A percentile compares a stretch with the other conserved stretches of the same genome.
These are phyloP conservation scores for Calophaca sinica DNA, from an alignment of 306 rosid species.

Conservation along the genomic window DNA sequence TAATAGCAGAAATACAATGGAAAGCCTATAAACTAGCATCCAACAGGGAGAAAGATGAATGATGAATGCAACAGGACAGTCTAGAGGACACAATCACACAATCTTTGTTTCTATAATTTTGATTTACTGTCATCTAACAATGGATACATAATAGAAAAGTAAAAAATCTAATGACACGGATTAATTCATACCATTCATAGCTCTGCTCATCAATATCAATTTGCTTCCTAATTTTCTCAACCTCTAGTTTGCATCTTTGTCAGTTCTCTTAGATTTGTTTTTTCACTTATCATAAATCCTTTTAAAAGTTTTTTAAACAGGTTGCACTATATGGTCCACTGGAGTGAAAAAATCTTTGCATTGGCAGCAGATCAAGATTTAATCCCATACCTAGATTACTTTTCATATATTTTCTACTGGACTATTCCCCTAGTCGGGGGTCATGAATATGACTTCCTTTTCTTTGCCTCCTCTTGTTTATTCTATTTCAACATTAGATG, in stretches of 20 bases:
- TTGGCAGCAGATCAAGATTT: not conserved
- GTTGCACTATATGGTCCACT: too few species aligned
- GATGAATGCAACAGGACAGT: not conserved
- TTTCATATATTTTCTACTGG: too few species aligned
- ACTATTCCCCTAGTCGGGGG: too few species aligned
- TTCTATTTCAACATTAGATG: too few species aligned
- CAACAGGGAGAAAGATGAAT: not conserved
- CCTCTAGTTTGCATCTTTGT: not conserved
- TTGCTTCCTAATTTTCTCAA: not conserved
- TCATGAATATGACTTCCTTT: too few species aligned
- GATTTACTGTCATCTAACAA: not conserved
- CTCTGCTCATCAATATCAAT: not conserved
- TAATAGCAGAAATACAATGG: too few species aligned
- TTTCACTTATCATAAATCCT: conserved; percentile 19
- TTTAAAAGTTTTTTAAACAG: not conserved
- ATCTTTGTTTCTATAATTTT: not conserved
- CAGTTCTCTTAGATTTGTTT: not conserved
- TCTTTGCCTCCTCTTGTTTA: too few species aligned
- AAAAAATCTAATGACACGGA: conserved; percentile 2
- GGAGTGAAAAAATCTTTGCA: not conserved
- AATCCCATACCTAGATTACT: not conserved
- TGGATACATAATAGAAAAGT: conserved; percentile 1
- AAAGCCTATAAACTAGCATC: not conserved
- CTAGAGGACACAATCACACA: not conserved
- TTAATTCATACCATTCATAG: conserved; percentile 8